Base-by-base conservation (phyloP, 352 stramenopile genomes). In the Pythium pyrilobum region DNA sequence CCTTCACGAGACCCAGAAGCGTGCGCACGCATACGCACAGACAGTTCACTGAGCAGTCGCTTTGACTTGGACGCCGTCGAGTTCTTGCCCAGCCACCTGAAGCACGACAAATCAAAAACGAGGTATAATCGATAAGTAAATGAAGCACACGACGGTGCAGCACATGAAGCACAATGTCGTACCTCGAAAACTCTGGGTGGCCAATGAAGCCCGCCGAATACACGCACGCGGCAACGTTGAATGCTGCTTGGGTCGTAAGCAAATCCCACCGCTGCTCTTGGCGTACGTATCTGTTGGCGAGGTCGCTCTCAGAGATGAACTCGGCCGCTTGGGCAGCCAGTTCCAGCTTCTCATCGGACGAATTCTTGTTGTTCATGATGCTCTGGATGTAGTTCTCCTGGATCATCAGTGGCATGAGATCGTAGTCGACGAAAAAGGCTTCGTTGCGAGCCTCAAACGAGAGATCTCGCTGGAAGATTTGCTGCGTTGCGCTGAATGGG, bases 381-480 rank as follows among this genome's bases (percentile, higher is more conserved):
- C 80, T 91, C 47, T 86, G 69, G 29, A 93, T 85, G 62, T 92
- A 89, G 53, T 96, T 84, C 63, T 90, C 85, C 60, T 99, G 93
- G 5, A 99, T 68, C 69, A 99, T 90, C 25, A 99, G 72, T 16
- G 97, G 97, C 71, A 98, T 96, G 32, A 99, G 74, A 67, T 97
- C 93, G 65, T 99, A 99, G 71, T 99, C 97, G 15, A 98, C 95
- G 70, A 99, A 99, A 71, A 98, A 99, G 10, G 95, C 92, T 69
- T 99, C 94, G 51, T 93, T 98, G 8, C 96, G 85, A 29, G 82
- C 71, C 8, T 89, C 71, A 52, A 96, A 95, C 20, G 72, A 73
- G 7, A 74, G 27, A 4, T 90, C 77, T 21, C 71, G 74, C 59
- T 97, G 85, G 57, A 98, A 91, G 46, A 98, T 98, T 46, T 85